Conservation (phyloP, 768 basidiomycete genomes). For the Pholiota conissans region DNA sequence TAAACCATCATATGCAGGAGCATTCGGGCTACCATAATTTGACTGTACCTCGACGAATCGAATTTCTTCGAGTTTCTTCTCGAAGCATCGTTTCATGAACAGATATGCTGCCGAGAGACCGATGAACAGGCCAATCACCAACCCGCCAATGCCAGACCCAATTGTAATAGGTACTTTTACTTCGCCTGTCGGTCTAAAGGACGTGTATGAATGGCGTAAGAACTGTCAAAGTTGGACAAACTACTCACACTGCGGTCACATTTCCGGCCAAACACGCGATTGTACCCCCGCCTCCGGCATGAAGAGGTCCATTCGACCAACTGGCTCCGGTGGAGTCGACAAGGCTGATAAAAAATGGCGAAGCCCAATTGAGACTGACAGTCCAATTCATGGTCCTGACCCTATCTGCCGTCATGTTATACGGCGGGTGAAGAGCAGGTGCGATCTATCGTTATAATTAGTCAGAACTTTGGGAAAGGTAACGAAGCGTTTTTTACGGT, state of each 20-base stretch:
- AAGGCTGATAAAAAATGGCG: constrained; percentile 57
- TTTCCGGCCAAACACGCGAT: constrained; percentile 42
- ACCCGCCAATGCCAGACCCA: constrained; percentile 40
- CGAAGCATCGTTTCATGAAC: constrained; percentile 29
- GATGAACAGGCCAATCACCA: constrained; percentile 34
- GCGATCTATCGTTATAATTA: constrained; percentile 41
- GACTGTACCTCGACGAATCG: constrained; percentile 28
- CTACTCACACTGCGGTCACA: constrained; percentile 19
- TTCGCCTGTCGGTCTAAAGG: constrained; percentile 4
- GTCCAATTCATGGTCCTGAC: constrained; percentile 56
- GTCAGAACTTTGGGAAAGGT: background rate
- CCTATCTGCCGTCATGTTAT: constrained; percentile 50
- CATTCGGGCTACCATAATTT: constrained; percentile 20
- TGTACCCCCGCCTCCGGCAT: constrained; percentile 49
- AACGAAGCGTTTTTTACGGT: constrained; percentile 51
- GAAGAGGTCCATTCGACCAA: constrained; percentile 61
- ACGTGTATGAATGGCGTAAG: too few relatives aligned
- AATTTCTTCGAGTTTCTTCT: constrained; percentile 16
- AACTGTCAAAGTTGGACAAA: too few relatives aligned
- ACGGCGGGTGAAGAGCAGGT: constrained; percentile 60
- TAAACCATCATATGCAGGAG: constrained; percentile 9
- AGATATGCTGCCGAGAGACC: constrained; percentile 33
- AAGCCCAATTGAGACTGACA: constrained; percentile 49
- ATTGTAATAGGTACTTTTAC: constrained; percentile 28
- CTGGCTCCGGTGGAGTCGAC: constrained; percentile 47